A percentile compares a stretch with the other conserved stretches of the same genome.
Conservation (phyloP, 805 yeast species). For the Cyberlindnera nakhonratchasimensis region DNA sequence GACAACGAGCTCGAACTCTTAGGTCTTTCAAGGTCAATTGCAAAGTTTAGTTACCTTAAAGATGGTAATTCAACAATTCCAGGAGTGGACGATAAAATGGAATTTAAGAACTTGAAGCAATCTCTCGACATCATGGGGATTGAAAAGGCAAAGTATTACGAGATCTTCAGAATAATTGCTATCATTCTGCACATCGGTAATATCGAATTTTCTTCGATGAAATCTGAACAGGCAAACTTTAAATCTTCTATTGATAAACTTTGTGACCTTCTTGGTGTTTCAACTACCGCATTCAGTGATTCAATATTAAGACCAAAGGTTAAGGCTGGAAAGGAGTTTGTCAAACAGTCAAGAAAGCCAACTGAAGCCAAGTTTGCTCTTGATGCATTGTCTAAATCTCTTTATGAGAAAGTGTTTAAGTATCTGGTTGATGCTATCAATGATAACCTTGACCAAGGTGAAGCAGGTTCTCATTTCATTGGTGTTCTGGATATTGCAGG, state of each 20-base stretch:
- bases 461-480: conserved; percentile 55
- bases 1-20: conserved; percentile 44
- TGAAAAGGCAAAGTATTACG: conserved; percentile 45
- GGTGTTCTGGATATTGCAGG: conserved; percentile 98
- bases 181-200: conserved; percentile 84
- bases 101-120: conserved; percentile 55
- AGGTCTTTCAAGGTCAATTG: conserved; percentile 38
- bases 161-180: conserved; percentile 66
- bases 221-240: conserved; percentile 73
- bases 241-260: conserved; percentile 49
- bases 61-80: conserved; percentile 54
- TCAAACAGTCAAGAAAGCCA: conserved; percentile 74
- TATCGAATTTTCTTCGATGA: conserved; percentile 62
- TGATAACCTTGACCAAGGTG: conserved; percentile 50
- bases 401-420: conserved; percentile 82
- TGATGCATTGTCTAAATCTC: conserved; percentile 82
- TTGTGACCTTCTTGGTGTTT: conserved; percentile 64
- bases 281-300: conserved; percentile 47
- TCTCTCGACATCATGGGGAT: conserved; percentile 80
- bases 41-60: conserved; percentile 54
- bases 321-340: conserved; percentile 86
- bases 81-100: conserved; percentile 72
- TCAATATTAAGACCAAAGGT: conserved; percentile 76
- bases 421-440: conserved; percentile 75
- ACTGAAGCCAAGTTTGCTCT: conserved; percentile 75